These are phyloP conservation scores for Lentinula aciculospora DNA, from an alignment of 768 basidiomycete species.

Conservation along the genomic window DNA sequence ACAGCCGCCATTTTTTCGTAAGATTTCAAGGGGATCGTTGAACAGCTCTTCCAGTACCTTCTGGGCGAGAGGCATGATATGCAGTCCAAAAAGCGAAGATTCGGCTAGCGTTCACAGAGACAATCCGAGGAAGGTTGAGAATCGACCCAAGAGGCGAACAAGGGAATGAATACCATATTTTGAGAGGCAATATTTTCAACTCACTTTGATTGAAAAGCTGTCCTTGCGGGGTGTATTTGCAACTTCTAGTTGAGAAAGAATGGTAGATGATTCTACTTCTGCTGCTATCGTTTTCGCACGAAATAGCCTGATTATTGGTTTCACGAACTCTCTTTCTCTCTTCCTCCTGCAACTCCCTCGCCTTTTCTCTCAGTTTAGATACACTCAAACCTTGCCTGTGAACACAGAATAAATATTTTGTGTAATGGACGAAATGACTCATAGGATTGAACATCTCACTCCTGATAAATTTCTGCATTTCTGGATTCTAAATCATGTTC, in stretches of 20 bases:
- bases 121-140: slow-evolving; percentile 67
- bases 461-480: slow-evolving; percentile 67
- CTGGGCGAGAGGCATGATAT: slow-evolving; percentile 79
- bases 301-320: slow-evolving; percentile 6
- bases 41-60: slow-evolving; percentile 83
- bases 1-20: slow-evolving; percentile 76
- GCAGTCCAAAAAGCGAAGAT: slow-evolving; percentile 84
- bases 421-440: slow-evolving; percentile 14
- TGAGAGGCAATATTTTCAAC: no score
- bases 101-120: slow-evolving; percentile 60
- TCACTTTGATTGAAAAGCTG: no score
- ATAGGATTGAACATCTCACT: slow-evolving; percentile 36
- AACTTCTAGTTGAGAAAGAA: slow-evolving; percentile 7
- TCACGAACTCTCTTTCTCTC: slow-evolving; percentile 17
- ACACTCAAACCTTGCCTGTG: slow-evolving; percentile 39
- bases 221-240: slow-evolving; percentile 16
- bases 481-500: slow-evolving; percentile 31
- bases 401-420: slow-evolving; percentile 9
- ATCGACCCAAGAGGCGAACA: slow-evolving; percentile 74
- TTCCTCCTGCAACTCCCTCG: slow-evolving; percentile 26
- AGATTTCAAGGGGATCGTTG: slow-evolving; percentile 64
- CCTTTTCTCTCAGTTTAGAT: slow-evolving; percentile 28
- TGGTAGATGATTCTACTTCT: slow-evolving; percentile 10
- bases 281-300: slow-evolving; percentile 1
- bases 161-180: slow-evolving; percentile 1